phyloP scores from a whole-genome alignment of 257 asterid genomes.

The Cordia subcordata region DNA sequence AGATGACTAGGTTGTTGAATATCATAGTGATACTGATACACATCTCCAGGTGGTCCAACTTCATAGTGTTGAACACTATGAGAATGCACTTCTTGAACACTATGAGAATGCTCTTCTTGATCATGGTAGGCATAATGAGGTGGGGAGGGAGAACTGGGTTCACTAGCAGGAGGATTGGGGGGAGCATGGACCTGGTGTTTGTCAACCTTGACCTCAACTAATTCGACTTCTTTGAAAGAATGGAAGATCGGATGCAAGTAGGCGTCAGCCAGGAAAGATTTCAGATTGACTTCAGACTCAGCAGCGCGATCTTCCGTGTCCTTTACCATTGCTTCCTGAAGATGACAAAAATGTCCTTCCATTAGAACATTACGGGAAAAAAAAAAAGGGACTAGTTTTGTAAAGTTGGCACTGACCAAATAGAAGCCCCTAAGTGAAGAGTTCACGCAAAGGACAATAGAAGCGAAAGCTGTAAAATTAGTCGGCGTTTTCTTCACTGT shows the following conservation, averaged over 20 bases:
- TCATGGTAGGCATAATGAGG: slow-evolving; percentile 18
- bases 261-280: slow-evolving; percentile 75
- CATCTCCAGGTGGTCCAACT: slow-evolving; percentile 31
- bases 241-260: slow-evolving; percentile 89
- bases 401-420: no score
- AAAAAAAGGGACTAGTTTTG: background rate
- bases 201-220: slow-evolving; percentile 57
- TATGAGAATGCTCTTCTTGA: background rate
- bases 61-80: slow-evolving; percentile 46
- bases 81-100: slow-evolving; percentile 35
- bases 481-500: no score
- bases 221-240: slow-evolving; percentile 74
- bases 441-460: no score
- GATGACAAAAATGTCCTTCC: slow-evolving; percentile 1
- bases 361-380: background rate
- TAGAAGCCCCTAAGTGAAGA: no score
- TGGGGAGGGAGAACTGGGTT: slow-evolving; percentile 53
- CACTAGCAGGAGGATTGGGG: slow-evolving; percentile 41
- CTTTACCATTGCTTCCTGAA: slow-evolving; percentile 89
- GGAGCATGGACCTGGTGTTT: slow-evolving; percentile 20
- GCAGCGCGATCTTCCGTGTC: slow-evolving; percentile 55
- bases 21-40: slow-evolving; percentile 37
- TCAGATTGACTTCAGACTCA: slow-evolving; percentile 48
- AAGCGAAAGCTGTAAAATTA: no score
- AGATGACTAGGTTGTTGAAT: slow-evolving; percentile 25